These are phyloP conservation scores for Proliferodiscus dingleyae DNA, from an alignment of 2,329 filamentous ascomycete genomes.

Conservation along the genomic window DNA sequence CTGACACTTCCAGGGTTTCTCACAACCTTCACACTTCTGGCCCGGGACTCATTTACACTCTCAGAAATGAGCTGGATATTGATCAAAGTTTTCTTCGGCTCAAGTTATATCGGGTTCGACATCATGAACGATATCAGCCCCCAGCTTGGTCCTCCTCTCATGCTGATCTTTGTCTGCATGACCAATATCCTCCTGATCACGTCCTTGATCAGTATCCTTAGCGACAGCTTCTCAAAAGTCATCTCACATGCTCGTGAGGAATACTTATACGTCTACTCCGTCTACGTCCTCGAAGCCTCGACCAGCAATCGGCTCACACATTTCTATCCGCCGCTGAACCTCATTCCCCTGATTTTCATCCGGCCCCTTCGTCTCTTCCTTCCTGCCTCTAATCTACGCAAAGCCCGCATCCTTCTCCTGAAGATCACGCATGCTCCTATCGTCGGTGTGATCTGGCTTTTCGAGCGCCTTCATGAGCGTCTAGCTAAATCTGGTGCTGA, in stretches of 20 bases:
- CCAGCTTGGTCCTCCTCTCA: conserved; percentile 29
- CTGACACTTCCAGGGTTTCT: conserved; percentile 73
- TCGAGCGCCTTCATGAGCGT: conserved; percentile 38
- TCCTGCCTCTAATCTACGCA: conserved; percentile 59
- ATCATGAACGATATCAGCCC: conserved; percentile 22
- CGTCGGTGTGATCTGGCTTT: conserved; percentile 58
- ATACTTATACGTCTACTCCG: conserved; percentile 71
- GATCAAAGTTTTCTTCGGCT: conserved; percentile 77
- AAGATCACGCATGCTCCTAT: conserved; percentile 63
- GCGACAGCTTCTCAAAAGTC: conserved; percentile 61
- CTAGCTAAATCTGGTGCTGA: conserved; percentile 14
- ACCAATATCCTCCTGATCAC: conserved; percentile 77
- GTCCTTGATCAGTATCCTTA: conserved; percentile 71
- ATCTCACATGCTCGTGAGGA: conserved; percentile 65
- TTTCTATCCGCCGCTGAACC: conserved; percentile 69
- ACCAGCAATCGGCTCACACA: conserved; percentile 65
- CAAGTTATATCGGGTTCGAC: conserved; percentile 66
- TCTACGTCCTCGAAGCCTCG: conserved; percentile 61
- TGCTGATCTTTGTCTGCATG: conserved; percentile 66
- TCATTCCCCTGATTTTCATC: conserved; percentile 67
- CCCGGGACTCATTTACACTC: conserved; percentile 62
- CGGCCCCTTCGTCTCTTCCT: conserved; percentile 67
- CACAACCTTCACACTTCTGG: conserved; percentile 77
- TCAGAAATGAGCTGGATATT: conserved; percentile 69
- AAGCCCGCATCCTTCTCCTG: conserved; percentile 55